phyloP scores from a whole-genome alignment of 148 eudicot genomes.

The Camellia japonica region DNA sequence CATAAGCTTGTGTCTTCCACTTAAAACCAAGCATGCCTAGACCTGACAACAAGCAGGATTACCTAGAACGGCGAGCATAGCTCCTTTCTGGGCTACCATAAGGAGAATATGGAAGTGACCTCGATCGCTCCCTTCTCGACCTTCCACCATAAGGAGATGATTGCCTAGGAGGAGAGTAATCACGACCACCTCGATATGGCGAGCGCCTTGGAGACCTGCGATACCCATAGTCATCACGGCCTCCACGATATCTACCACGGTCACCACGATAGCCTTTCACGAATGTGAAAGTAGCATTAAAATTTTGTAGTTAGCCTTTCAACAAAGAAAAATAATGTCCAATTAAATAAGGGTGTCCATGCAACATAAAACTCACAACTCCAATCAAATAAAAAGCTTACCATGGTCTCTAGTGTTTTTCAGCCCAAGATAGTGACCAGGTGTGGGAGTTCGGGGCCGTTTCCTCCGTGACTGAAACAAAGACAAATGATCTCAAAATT shows the following conservation, averaged over 20 bases:
- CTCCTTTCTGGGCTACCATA: slow-evolving; percentile 65
- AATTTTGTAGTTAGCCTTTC: not conserved
- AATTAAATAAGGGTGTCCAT: slow-evolving; percentile 28
- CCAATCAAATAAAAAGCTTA: slow-evolving; percentile 23
- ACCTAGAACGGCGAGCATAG: slow-evolving; percentile 73
- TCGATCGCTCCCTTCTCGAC: slow-evolving; percentile 85
- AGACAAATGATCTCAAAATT: slow-evolving; percentile 12
- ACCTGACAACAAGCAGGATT: slow-evolving; percentile 11
- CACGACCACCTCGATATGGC: slow-evolving; percentile 73
- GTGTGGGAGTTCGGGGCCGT: slow-evolving; percentile 96
- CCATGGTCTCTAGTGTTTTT: slow-evolving; percentile 63
- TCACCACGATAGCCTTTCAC: slow-evolving; percentile 60
- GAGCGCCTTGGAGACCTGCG: slow-evolving; percentile 89
- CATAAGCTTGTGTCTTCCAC: not conserved
- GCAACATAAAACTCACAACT: not conserved
- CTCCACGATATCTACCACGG: slow-evolving; percentile 68
- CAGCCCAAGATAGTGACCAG: slow-evolving; percentile 94
- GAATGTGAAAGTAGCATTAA: slow-evolving; percentile 1
- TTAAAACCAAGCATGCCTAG: not conserved
- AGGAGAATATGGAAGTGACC: slow-evolving; percentile 79
- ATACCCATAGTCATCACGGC: slow-evolving; percentile 78
- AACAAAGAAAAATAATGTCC: slow-evolving; percentile 17
- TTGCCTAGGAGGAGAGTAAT: slow-evolving; percentile 68
- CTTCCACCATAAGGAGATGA: slow-evolving; percentile 83
- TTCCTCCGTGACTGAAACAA: slow-evolving; percentile 89